phyloP scores from a whole-genome alignment of 768 basidiomycete genomes.

The Collybia nuda region DNA sequence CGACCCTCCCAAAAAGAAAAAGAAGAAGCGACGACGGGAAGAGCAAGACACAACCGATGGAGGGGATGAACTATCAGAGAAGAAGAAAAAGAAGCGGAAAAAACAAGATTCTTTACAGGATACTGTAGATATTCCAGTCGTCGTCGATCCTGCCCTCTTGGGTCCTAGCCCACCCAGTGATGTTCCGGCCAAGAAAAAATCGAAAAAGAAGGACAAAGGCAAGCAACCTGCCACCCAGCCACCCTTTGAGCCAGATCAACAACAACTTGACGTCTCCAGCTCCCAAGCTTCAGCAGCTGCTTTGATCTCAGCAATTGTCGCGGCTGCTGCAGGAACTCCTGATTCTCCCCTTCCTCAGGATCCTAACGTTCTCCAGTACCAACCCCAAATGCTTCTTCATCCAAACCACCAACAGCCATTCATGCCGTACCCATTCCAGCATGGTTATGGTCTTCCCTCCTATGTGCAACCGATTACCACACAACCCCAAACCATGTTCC shows the following conservation, averaged over 20 bases:
- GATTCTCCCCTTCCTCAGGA: constrained; percentile 13
- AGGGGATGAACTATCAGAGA: constrained; percentile 11
- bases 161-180: not conserved
- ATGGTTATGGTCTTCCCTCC: constrained; percentile 24
- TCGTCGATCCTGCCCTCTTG: constrained; percentile 2
- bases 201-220: constrained; percentile 30
- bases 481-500: constrained; percentile 20
- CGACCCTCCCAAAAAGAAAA: constrained; percentile 30
- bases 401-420: constrained; percentile 32
- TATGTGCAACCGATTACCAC: constrained; percentile 17
- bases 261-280: constrained; percentile 27
- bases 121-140: constrained; percentile 1
- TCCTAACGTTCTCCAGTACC: constrained; percentile 14
- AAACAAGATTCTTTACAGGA: constrained; percentile 22
- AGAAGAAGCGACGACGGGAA: constrained; percentile 35
- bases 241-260: constrained; percentile 16
- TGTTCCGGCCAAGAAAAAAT: constrained; percentile 23
- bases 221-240: constrained; percentile 25
- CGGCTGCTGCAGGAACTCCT: constrained; percentile 57
- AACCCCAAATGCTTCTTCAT: constrained; percentile 26
- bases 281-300: constrained; percentile 53
- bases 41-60: constrained; percentile 17
- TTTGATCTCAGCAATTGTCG: constrained; percentile 64
- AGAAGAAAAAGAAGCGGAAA: constrained; percentile 31
- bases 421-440: constrained; percentile 29